Percentiles rank a stretch among this genome's conserved stretches.
Conservation (phyloP, 2,329 filamentous ascomycete species). For the Raffaelea arxii region DNA sequence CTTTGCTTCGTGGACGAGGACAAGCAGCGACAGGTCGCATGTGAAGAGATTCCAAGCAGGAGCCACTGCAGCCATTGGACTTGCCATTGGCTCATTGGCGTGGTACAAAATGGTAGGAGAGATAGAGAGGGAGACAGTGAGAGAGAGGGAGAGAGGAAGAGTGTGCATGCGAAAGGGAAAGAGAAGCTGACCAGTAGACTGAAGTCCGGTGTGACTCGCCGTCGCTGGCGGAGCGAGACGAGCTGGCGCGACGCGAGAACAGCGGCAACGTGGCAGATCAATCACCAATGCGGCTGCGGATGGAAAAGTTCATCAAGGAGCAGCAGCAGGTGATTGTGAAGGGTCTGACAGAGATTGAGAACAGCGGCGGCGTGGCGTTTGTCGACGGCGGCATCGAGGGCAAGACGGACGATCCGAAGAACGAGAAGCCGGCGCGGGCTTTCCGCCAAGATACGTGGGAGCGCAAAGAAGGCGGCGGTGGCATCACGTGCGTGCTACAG, state of each 20-base stretch:
- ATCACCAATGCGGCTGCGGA: conserved; percentile 93
- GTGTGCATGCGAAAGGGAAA: background rate
- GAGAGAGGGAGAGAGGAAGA: background rate
- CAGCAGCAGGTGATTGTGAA: conserved; percentile 83
- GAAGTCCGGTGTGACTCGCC: conserved; percentile 47
- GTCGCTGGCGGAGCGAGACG: conserved; percentile 77
- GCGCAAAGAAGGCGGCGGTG: conserved; percentile 80
- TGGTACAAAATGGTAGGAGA: background rate
- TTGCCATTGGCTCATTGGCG: conserved; percentile 4
- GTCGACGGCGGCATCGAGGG: conserved; percentile 9
- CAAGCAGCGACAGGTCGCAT: background rate
- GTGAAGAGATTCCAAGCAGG: background rate
- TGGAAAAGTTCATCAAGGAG: conserved; percentile 93
- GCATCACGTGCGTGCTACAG: conserved; percentile 89
- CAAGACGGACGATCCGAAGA: conserved; percentile 24
- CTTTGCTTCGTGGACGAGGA: background rate
- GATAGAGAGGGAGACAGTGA: background rate
- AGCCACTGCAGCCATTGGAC: conserved; percentile 2
- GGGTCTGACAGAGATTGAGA: conserved; percentile 61
- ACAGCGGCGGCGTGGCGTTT: conserved; percentile 9
- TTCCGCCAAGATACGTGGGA: conserved; percentile 84
- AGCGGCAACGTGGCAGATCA: conserved; percentile 53
- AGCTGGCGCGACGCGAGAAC: conserved; percentile 67
- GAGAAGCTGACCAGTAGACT: conserved; percentile 23
- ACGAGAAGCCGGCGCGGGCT: conserved; percentile 49